A percentile compares a stretch with the other conserved stretches of the same genome.
phyloP scores from a whole-genome alignment of 805 yeast genomes.

The Starmerella floris region DNA sequence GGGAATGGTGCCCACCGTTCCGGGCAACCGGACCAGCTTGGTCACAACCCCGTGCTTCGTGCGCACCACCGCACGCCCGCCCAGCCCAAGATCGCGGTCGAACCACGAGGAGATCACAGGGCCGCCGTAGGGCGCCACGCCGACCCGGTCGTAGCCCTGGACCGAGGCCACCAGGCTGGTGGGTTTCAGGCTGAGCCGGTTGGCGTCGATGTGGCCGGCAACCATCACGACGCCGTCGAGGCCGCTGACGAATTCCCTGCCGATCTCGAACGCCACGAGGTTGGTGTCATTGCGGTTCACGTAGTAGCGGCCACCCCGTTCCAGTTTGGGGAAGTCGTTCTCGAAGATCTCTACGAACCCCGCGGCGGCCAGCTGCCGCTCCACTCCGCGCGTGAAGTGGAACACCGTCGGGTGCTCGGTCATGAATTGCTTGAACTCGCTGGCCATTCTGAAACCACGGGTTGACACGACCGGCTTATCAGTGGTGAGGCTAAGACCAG shows the following conservation, averaged over 20 bases:
- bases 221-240: slow-evolving; percentile 79
- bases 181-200: slow-evolving; percentile 79
- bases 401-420: slow-evolving; percentile 58
- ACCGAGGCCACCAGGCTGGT: slow-evolving; percentile 49
- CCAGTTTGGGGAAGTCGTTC: slow-evolving; percentile 34
- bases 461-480: too few relatives aligned
- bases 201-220: slow-evolving; percentile 95
- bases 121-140: slow-evolving; percentile 89
- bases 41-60: slow-evolving; percentile 36
- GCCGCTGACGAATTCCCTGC: slow-evolving; percentile 51
- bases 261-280: slow-evolving; percentile 57
- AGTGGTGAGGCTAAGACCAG: too few relatives aligned
- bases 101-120: slow-evolving; percentile 92
- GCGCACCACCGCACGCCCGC: slow-evolving; percentile 75
- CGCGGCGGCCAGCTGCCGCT: slow-evolving; percentile 34
- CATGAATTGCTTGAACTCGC: slow-evolving; percentile 43
- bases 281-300: slow-evolving; percentile 58
- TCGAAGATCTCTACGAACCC: slow-evolving; percentile 70
- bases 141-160: slow-evolving; percentile 66
- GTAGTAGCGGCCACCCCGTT: slow-evolving; percentile 52
- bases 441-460: neutral
- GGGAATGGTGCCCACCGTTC: slow-evolving; percentile 79
- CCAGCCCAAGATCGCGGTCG: slow-evolving; percentile 80
- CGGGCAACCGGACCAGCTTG: slow-evolving; percentile 62
- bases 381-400: slow-evolving; percentile 31